Evolutionary conservation across 192 early-diverging fungal species (phyloP).

Genomic region (Rhizoclosmatium globosum): DNA sequence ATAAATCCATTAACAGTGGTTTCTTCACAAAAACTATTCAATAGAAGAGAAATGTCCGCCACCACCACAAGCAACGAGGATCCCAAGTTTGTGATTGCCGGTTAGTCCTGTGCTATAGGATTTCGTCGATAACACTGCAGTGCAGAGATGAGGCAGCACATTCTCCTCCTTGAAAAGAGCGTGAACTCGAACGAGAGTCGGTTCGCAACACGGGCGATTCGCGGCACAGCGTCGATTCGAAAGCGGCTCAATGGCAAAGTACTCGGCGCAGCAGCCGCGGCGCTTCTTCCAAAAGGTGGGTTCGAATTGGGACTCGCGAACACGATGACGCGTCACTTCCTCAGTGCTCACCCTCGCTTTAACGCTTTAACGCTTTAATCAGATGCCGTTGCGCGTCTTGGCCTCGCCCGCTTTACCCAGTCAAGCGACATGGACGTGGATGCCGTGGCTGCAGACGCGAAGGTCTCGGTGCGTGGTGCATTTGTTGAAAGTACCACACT

Average conservation of each 20-base stretch:
- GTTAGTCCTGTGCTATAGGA: neutral
- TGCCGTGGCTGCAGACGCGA: neutral
- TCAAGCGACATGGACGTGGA: slow-evolving; percentile 19
- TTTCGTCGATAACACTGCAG: neutral
- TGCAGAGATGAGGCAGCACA: neutral
- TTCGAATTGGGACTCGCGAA: neutral
- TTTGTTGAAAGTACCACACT: neutral
- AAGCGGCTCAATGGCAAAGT: slow-evolving; percentile 75
- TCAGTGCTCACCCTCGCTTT: neutral
- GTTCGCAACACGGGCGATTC: slow-evolving; percentile 87
- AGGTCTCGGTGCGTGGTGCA: neutral
- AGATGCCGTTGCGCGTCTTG: neutral
- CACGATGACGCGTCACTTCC: neutral
- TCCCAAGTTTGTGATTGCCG: slow-evolving; percentile 18
- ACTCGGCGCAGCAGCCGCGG: slow-evolving; percentile 58
- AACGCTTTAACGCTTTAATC: neutral
- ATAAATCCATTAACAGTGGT: too few species aligned
- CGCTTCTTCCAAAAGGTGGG: slow-evolving; percentile 41
- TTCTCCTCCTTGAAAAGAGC: slow-evolving; percentile 82
- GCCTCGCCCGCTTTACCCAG: neutral
- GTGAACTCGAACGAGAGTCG: slow-evolving; percentile 86
- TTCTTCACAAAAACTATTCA: too few species aligned
- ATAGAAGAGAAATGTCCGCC: too few species aligned
- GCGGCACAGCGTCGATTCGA: slow-evolving; percentile 81
- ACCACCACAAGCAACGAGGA: neutral